Conservation (phyloP, 108 stramenopile species). For the Nitzschia sp. region DNA sequence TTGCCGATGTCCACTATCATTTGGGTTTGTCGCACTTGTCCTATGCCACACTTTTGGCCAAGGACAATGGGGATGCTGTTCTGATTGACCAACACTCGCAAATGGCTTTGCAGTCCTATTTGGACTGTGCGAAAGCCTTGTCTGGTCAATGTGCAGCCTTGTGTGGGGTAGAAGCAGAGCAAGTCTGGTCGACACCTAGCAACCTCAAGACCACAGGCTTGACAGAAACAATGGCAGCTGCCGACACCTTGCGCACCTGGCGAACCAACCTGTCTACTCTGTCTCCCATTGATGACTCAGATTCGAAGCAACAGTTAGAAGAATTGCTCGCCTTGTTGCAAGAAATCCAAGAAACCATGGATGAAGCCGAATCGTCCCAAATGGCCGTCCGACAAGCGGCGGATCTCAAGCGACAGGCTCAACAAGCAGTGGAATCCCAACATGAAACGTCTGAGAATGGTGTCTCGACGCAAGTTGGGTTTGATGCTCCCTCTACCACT, state of each 20-base stretch:
- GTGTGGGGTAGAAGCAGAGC: constrained; percentile 51
- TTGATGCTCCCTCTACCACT: constrained; percentile 20
- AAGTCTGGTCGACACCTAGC: constrained; percentile 21
- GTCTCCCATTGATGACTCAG: neutral
- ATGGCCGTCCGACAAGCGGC: constrained; percentile 54
- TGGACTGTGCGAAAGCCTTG: constrained; percentile 58
- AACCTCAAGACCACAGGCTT: constrained; percentile 33
- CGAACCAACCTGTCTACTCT: constrained; percentile 5
- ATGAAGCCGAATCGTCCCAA: constrained; percentile 60
- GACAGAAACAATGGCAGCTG: constrained; percentile 16
- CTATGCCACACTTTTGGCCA: constrained; percentile 28
- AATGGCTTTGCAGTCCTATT: constrained; percentile 50
- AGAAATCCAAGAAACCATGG: constrained; percentile 85
- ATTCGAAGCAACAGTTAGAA: neutral
- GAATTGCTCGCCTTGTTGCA: constrained; percentile 64
- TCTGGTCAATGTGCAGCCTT: constrained; percentile 60
- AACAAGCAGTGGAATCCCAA: constrained; percentile 8
- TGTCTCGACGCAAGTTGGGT: constrained; percentile 32
- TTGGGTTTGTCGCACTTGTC: constrained; percentile 58
- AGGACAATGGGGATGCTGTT: constrained; percentile 21
- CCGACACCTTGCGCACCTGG: constrained; percentile 4
- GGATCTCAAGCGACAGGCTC: constrained; percentile 35
- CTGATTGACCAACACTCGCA: constrained; percentile 38
- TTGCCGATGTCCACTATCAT: constrained; percentile 70
- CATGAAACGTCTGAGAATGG: constrained; percentile 14